Percentiles rank a stretch among this genome's conserved stretches.
Evolutionary conservation across 805 yeast species (phyloP).

Genomic region (Saccharomycopsis guyanensis): DNA sequence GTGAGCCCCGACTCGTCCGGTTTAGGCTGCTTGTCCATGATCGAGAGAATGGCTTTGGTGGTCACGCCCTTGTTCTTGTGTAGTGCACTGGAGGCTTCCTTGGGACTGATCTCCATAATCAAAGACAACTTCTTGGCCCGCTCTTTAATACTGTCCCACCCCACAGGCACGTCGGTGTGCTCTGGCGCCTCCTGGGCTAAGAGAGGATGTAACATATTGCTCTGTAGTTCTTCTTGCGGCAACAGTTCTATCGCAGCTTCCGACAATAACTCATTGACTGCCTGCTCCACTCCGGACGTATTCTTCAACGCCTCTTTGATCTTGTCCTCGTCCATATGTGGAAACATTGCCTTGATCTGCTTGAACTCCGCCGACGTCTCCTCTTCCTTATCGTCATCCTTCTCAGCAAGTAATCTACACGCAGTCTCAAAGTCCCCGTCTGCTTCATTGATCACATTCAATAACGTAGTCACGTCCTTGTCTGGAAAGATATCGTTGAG

Average conservation of each 20-base stretch:
- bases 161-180: too few species aligned
- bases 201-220: neutral
- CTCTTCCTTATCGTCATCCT: neutral
- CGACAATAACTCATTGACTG: conserved; percentile 28
- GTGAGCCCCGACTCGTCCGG: neutral
- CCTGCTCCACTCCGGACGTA: conserved; percentile 27
- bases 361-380: conserved; percentile 4
- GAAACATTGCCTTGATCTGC: conserved; percentile 38
- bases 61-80: neutral
- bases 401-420: neutral
- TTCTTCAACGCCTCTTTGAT: conserved; percentile 29
- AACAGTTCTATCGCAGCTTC: conserved; percentile 21
- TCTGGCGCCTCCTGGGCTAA: neutral
- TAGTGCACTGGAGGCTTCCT: neutral
- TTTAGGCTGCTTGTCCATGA: neutral
- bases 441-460: neutral
- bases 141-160: neutral
- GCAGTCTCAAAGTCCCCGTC: conserved; percentile 1
- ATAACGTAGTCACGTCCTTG: neutral
- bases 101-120: neutral
- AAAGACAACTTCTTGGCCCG: neutral
- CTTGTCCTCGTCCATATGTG: conserved; percentile 29
- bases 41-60: neutral
- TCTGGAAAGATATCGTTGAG: neutral
- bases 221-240: conserved; percentile 1